Evolutionary conservation across 2,329 filamentous ascomycete genomes (phyloP).

Genomic region (Sporothrix pseudoabietina): DNA sequence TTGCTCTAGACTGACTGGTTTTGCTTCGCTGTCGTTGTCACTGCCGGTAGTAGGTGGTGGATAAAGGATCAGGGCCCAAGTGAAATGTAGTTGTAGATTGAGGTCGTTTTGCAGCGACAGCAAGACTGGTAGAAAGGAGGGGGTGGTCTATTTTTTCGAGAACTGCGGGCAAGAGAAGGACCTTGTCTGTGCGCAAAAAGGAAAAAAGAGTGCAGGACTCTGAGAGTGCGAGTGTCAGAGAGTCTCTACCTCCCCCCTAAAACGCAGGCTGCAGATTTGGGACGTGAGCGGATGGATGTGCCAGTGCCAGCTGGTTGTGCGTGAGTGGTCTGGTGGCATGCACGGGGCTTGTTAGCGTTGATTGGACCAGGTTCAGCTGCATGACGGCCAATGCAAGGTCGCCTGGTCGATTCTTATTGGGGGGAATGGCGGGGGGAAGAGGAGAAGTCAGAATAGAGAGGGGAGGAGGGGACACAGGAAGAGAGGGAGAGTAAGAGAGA

Average conservation of each 20-base stretch:
- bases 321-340: slow-evolving; percentile 35
- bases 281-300: slow-evolving; percentile 24
- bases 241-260: slow-evolving; percentile 1
- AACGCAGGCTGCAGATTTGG: slow-evolving; percentile 27
- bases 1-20: neutral
- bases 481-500: neutral
- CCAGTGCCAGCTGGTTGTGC: slow-evolving; percentile 34
- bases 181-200: neutral
- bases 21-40: slow-evolving; percentile 1
- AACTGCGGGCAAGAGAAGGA: slow-evolving; percentile 4
- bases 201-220: neutral
- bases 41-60: slow-evolving; percentile 5
- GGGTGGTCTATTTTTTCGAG: slow-evolving; percentile 1
- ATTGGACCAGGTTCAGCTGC: slow-evolving; percentile 34
- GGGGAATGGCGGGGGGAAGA: slow-evolving; percentile 3
- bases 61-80: neutral
- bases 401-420: slow-evolving; percentile 24
- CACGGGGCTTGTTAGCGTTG: slow-evolving; percentile 33
- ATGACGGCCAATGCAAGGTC: slow-evolving; percentile 31
- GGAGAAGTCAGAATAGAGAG: neutral
- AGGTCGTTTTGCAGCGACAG: slow-evolving; percentile 2
- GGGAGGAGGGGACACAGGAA: neutral
- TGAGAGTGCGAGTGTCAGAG: neutral
- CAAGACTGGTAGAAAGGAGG: slow-evolving; percentile 8
- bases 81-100: neutral